Percentiles rank a stretch among this genome's conserved stretches.
phyloP scores from a whole-genome alignment of 2,329 filamentous ascomycete species.

The Beauveria bassiana region DNA sequence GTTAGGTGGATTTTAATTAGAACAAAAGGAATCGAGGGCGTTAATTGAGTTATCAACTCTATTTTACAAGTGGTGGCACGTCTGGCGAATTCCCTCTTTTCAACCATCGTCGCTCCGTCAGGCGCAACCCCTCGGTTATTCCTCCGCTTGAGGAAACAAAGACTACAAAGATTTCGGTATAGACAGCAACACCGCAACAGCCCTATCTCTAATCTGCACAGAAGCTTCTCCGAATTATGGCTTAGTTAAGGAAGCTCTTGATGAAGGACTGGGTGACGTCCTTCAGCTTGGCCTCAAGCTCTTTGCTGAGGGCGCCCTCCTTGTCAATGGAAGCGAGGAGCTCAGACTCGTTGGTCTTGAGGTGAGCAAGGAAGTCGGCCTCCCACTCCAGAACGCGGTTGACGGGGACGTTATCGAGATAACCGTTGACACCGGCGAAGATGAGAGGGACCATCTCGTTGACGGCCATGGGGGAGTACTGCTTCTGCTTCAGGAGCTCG shows the following conservation, averaged over 20 bases:
- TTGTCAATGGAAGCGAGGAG: slow-evolving; percentile 82
- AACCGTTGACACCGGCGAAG: slow-evolving; percentile 98
- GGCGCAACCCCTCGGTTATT: slow-evolving; percentile 37
- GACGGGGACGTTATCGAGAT: slow-evolving; percentile 83
- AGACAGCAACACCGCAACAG: slow-evolving; percentile 36
- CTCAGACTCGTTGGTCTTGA: slow-evolving; percentile 83
- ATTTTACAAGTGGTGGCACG: slow-evolving; percentile 55
- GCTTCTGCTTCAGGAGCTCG: slow-evolving; percentile 99
- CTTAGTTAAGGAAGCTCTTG: slow-evolving; percentile 69
- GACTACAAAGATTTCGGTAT: slow-evolving; percentile 36
- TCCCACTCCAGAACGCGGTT: slow-evolving; percentile 90
- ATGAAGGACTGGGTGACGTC: slow-evolving; percentile 73
- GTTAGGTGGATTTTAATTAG: slow-evolving; percentile 16
- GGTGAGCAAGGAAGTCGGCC: slow-evolving; percentile 84
- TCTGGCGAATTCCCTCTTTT: slow-evolving; percentile 38
- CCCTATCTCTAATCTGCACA: slow-evolving; percentile 24
- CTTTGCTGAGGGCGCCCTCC: slow-evolving; percentile 95
- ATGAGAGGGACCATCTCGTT: slow-evolving; percentile 99
- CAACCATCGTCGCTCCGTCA: slow-evolving; percentile 37
- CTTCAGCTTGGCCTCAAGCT: slow-evolving; percentile 75
- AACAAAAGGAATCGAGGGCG: slow-evolving; percentile 55
- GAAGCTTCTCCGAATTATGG: slow-evolving; percentile 20
- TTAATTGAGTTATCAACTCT: slow-evolving; percentile 55
- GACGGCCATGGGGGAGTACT: slow-evolving; percentile 97
- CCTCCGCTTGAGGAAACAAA: slow-evolving; percentile 40